Conservation (phyloP, 2,329 filamentous ascomycete species). For the Alternaria gansuensis region DNA sequence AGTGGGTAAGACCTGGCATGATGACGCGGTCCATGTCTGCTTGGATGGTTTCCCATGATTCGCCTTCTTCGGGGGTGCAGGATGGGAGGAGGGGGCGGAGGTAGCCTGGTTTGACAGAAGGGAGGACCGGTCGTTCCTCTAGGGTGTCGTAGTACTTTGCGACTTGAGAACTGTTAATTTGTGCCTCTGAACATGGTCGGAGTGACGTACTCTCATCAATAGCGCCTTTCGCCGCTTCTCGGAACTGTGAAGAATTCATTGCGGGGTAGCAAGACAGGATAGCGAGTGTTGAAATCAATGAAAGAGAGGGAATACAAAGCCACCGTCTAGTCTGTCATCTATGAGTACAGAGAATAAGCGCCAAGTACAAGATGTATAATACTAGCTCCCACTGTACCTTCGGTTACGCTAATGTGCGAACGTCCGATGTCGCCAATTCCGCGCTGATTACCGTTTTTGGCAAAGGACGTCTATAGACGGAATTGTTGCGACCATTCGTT, state of each 20-base stretch:
- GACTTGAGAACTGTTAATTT: slow-evolving; percentile 62
- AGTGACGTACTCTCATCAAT: slow-evolving; percentile 76
- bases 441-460: slow-evolving; percentile 21
- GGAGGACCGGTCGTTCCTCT: slow-evolving; percentile 73
- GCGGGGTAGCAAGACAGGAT: slow-evolving; percentile 8
- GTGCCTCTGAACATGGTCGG: neutral
- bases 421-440: slow-evolving; percentile 26
- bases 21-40: slow-evolving; percentile 86
- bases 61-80: slow-evolving; percentile 70
- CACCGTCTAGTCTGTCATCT: neutral
- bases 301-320: neutral
- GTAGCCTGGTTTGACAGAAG: slow-evolving; percentile 84
- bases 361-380: neutral
- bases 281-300: neutral
- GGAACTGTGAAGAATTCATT: slow-evolving; percentile 81
- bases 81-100: slow-evolving; percentile 79
- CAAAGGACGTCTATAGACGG: neutral
- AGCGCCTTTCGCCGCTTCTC: slow-evolving; percentile 76
- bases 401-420: slow-evolving; percentile 1
- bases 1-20: slow-evolving; percentile 91
- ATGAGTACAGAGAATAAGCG: neutral
- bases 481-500: neutral
- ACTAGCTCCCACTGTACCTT: neutral
- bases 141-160: slow-evolving; percentile 84
- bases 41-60: slow-evolving; percentile 80